Conservation (phyloP, 345 rosid genomes). For the Erysimum cheiranthoides region DNA sequence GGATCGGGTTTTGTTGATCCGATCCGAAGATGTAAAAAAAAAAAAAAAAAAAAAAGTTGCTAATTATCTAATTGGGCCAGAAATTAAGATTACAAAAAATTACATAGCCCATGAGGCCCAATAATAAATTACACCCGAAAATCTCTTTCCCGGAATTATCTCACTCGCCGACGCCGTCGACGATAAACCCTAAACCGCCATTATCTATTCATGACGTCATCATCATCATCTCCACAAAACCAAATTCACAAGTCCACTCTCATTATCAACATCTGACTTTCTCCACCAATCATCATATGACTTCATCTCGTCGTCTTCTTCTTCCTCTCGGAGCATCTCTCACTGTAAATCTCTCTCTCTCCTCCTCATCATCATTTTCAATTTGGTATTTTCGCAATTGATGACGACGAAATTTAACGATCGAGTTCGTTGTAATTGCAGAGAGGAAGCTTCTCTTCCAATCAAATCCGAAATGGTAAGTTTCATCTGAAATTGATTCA, state of each 20-base stretch:
- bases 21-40: too few species aligned
- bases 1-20: too few species aligned
- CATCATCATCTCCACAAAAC: background rate
- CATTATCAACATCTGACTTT: background rate
- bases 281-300: slow-evolving; percentile 23
- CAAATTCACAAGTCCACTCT: background rate
- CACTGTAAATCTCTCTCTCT: slow-evolving; percentile 32
- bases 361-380: background rate
- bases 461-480: slow-evolving; percentile 51
- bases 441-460: slow-evolving; percentile 47
- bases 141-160: too few species aligned
- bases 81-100: too few species aligned
- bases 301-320: slow-evolving; percentile 39
- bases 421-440: slow-evolving; percentile 45
- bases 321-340: slow-evolving; percentile 41
- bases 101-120: too few species aligned
- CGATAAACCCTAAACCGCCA: slow-evolving; percentile 6
- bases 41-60: too few species aligned
- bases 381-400: background rate
- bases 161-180: background rate
- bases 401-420: slow-evolving; percentile 11
- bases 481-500: background rate
- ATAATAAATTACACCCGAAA: too few species aligned
- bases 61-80: too few species aligned
- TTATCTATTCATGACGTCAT: background rate